A percentile compares a stretch with the other conserved stretches of the same genome.
Evolutionary conservation across 768 basidiomycete genomes (phyloP).

Genomic region (Amanita brunnescens): DNA sequence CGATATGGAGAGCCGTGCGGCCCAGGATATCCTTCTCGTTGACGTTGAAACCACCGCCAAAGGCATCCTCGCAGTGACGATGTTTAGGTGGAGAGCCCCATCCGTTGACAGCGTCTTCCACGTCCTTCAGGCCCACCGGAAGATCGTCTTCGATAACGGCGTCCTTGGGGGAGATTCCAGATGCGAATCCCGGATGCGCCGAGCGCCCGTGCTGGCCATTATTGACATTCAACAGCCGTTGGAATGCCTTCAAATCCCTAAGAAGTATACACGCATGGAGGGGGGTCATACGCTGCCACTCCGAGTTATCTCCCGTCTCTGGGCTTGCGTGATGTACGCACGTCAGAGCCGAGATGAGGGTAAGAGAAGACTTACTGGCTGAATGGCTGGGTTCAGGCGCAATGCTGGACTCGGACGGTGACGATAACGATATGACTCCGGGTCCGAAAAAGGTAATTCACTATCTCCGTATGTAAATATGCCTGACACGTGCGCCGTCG

Average conservation of each 20-base stretch:
- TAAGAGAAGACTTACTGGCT: neutral
- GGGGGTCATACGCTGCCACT: neutral
- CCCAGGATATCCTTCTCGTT: constrained; percentile 70
- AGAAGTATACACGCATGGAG: constrained; percentile 4
- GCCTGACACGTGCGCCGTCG: neutral
- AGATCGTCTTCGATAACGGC: neutral
- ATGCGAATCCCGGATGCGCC: neutral
- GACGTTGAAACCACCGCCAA: constrained; percentile 21
- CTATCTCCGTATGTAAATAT: neutral
- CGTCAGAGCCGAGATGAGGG: neutral
- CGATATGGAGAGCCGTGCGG: constrained; percentile 75
- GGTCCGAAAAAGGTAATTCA: neutral
- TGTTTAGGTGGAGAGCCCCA: neutral
- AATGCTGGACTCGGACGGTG: neutral
- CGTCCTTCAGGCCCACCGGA: neutral
- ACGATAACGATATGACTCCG: neutral
- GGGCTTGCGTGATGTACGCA: neutral
- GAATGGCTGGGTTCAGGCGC: no score
- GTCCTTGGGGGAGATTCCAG: neutral
- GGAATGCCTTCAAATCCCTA: constrained; percentile 1
- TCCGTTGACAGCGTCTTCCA: neutral
- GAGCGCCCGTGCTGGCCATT: neutral
- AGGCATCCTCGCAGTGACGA: neutral
- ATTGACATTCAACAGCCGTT: constrained; percentile 1
- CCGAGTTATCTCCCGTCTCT: neutral